A percentile compares a stretch with the other conserved stretches of the same genome.
phyloP scores from a whole-genome alignment of 768 basidiomycete genomes.

The Podaxis sp. region DNA sequence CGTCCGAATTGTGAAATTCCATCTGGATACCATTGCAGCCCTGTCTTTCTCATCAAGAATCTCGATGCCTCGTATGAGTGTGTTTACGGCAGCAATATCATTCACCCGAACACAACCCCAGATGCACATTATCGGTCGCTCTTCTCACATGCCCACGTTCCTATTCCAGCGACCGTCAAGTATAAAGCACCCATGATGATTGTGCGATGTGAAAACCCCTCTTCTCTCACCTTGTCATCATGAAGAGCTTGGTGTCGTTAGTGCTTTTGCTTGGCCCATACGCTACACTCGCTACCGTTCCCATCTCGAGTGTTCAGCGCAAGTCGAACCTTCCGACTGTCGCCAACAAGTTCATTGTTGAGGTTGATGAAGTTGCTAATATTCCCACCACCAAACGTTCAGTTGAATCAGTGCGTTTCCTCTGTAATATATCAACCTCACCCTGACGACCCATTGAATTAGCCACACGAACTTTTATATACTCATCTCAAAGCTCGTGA shows the following conservation, averaged over 20 bases:
- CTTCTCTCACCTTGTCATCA: slow-evolving; percentile 19
- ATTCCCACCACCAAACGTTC: slow-evolving; percentile 36
- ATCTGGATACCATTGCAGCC: no score
- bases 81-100: not conserved
- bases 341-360: slow-evolving; percentile 56
- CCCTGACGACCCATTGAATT: not conserved
- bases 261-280: slow-evolving; percentile 26
- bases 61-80: not conserved
- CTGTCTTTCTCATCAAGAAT: slow-evolving; percentile 1
- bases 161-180: not conserved
- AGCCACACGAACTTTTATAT: slow-evolving; percentile 56
- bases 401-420: slow-evolving; percentile 24
- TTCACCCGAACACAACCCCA: not conserved
- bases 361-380: slow-evolving; percentile 41
- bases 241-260: slow-evolving; percentile 33
- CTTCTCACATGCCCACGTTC: not conserved
- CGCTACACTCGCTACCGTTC: slow-evolving; percentile 26
- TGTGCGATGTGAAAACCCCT: not conserved
- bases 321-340: slow-evolving; percentile 36
- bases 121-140: not conserved
- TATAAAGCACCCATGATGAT: slow-evolving; percentile 2
- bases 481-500: slow-evolving; percentile 39
- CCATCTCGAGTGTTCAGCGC: slow-evolving; percentile 37
- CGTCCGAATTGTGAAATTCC: not conserved
- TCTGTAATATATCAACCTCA: not conserved